phyloP scores from a whole-genome alignment of 2,329 filamentous ascomycete genomes.

The Pseudocercospora vitis region DNA sequence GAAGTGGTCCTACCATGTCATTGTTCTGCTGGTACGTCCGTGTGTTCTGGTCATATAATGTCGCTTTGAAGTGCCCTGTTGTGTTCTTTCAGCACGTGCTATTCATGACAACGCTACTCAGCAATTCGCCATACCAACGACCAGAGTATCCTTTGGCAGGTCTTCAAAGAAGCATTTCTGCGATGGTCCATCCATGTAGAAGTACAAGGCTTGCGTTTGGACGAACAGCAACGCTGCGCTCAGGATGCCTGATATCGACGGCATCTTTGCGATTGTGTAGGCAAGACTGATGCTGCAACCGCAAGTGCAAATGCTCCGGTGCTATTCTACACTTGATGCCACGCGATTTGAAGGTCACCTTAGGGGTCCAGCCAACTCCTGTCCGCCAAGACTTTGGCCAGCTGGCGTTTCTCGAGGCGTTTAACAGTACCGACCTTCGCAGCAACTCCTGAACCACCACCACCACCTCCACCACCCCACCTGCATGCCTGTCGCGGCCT shows the following conservation, averaged over 20 bases:
- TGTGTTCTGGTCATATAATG: constrained; percentile 74
- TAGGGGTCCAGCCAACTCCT: constrained; percentile 8
- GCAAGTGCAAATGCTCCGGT: neutral
- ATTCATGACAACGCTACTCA: neutral
- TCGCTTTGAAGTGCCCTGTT: constrained; percentile 76
- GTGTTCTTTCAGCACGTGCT: constrained; percentile 2
- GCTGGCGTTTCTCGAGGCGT: neutral
- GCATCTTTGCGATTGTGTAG: constrained; percentile 27
- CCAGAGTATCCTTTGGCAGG: constrained; percentile 92
- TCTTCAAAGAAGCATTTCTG: constrained; percentile 99
- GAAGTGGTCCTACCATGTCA: constrained; percentile 45
- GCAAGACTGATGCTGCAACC: neutral
- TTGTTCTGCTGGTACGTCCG: constrained; percentile 70
- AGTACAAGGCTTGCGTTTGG: constrained; percentile 77
- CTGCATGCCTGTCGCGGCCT: neutral
- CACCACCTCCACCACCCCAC: neutral
- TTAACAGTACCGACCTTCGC: neutral
- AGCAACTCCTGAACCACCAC: constrained; percentile 2
- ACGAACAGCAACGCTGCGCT: constrained; percentile 44
- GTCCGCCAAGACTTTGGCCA: neutral
- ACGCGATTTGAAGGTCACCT: neutral
- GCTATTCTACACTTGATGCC: constrained; percentile 1
- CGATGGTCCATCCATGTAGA: constrained; percentile 83
- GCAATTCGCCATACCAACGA: constrained; percentile 65
- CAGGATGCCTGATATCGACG: constrained; percentile 27